These are phyloP conservation scores for Lepidium didymum DNA, from an alignment of 345 rosid genomes.

Conservation along the genomic window DNA sequence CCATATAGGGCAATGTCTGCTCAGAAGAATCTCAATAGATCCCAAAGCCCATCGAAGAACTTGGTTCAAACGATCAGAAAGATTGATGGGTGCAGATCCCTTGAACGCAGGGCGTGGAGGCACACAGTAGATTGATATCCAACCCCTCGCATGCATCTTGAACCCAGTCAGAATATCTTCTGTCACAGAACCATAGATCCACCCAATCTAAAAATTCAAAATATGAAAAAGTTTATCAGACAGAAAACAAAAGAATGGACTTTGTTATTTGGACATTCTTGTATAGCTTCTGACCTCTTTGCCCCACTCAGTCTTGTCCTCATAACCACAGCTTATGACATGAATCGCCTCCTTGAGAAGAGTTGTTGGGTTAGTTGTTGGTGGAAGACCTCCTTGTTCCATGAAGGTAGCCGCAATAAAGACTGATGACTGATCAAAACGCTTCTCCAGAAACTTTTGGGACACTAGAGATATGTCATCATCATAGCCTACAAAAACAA, in stretches of 20 bases:
- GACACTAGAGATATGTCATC: slow-evolving; percentile 87
- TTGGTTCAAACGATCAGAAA: slow-evolving; percentile 93
- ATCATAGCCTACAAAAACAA: slow-evolving; percentile 69
- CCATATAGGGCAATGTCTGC: slow-evolving; percentile 98
- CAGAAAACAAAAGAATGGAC: neutral
- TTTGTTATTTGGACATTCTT: neutral
- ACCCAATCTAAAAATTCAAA: slow-evolving; percentile 55
- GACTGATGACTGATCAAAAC: slow-evolving; percentile 95
- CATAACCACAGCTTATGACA: slow-evolving; percentile 96
- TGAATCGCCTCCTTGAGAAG: slow-evolving; percentile 95
- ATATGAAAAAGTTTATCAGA: neutral
- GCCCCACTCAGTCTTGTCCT: slow-evolving; percentile 98
- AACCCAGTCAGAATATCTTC: slow-evolving; percentile 98
- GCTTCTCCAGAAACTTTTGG: slow-evolving; percentile 80
- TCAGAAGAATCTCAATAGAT: slow-evolving; percentile 83
- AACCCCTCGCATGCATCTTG: slow-evolving; percentile 98
- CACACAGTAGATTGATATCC: slow-evolving; percentile 92
- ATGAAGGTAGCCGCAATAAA: slow-evolving; percentile 96
- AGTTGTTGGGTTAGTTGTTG: slow-evolving; percentile 75
- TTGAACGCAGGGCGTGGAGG: slow-evolving; percentile 97
- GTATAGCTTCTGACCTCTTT: slow-evolving; percentile 57
- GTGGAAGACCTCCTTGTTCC: slow-evolving; percentile 96
- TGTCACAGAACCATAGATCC: slow-evolving; percentile 98
- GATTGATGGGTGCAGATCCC: slow-evolving; percentile 97
- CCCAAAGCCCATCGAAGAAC: slow-evolving; percentile 97